These are phyloP conservation scores for Apiospora kogelbergensis DNA, from an alignment of 2,329 filamentous ascomycete genomes.

Conservation along the genomic window DNA sequence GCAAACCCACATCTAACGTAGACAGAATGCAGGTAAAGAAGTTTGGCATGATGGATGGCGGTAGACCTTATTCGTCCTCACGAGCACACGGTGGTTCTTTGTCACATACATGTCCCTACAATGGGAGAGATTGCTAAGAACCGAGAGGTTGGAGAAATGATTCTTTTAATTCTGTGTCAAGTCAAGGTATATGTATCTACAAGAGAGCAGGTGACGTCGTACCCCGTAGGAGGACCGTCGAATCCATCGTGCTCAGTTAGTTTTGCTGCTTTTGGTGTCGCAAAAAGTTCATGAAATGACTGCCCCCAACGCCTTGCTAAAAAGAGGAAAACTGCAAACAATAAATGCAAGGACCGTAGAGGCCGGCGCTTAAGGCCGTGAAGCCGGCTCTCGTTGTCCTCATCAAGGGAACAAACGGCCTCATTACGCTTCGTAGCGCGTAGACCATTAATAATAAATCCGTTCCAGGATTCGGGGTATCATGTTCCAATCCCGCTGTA, in stretches of 20 bases:
- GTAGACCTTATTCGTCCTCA: neutral
- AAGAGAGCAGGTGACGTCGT: slow-evolving; percentile 8
- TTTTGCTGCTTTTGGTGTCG: slow-evolving; percentile 15
- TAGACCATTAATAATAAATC: slow-evolving; percentile 21
- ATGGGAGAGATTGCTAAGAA: neutral
- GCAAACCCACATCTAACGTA: neutral
- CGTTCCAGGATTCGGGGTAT: slow-evolving; percentile 36
- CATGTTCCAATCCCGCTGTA: slow-evolving; percentile 60
- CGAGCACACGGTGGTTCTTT: neutral
- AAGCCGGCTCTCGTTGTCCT: neutral
- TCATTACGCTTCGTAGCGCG: slow-evolving; percentile 1
- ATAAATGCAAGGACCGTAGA: slow-evolving; percentile 15
- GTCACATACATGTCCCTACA: neutral
- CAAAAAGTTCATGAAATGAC: slow-evolving; percentile 10
- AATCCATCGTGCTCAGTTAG: slow-evolving; percentile 12
- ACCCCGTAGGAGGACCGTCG: neutral
- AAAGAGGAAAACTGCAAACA: slow-evolving; percentile 8
- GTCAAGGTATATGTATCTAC: slow-evolving; percentile 15
- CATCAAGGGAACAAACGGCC: neutral
- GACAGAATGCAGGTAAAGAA: neutral
- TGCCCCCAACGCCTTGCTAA: slow-evolving; percentile 19
- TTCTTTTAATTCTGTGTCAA: slow-evolving; percentile 14
- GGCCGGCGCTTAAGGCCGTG: slow-evolving; percentile 1
- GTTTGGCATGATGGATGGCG: neutral
- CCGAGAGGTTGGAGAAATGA: neutral